phyloP scores from a whole-genome alignment of 2,329 filamentous ascomycete species.

The Zasmidium citrigriseum region DNA sequence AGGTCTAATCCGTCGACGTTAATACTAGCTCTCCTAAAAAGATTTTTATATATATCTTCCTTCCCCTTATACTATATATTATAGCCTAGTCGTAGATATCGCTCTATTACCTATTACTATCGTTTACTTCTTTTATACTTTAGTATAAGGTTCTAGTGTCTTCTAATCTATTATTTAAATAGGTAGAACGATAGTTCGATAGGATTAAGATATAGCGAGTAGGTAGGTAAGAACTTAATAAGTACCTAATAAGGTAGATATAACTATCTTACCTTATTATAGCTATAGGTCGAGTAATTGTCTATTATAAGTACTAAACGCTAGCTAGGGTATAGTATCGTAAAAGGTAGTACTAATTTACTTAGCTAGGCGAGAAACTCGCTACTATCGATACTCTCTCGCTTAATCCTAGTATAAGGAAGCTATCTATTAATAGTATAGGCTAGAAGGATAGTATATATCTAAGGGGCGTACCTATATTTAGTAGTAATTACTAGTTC shows the following conservation, averaged over 20 bases:
- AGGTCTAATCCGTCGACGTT: background rate
- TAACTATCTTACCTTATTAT: background rate
- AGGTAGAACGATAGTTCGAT: background rate
- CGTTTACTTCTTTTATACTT: background rate
- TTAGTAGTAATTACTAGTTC: background rate
- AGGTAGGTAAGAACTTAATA: too few relatives aligned
- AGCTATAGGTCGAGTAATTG: background rate
- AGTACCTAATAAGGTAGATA: background rate
- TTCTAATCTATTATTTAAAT: background rate
- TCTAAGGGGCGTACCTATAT: background rate
- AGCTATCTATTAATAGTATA: background rate
- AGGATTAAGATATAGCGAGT: background rate
- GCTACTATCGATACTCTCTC: too few relatives aligned
- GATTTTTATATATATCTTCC: background rate
- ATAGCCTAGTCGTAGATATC: background rate
- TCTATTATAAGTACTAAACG: background rate
- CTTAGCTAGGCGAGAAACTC: too few relatives aligned
- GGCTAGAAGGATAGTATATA: background rate
- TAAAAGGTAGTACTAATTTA: background rate
- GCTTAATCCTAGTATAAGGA: too few relatives aligned
- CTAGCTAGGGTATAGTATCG: background rate
- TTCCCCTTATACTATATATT: background rate
- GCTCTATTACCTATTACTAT: background rate
- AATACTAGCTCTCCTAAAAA: background rate
- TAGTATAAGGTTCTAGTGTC: background rate